phyloP scores from a whole-genome alignment of 2,329 filamentous ascomycete species.

The Trichoderma arundinaceum region DNA sequence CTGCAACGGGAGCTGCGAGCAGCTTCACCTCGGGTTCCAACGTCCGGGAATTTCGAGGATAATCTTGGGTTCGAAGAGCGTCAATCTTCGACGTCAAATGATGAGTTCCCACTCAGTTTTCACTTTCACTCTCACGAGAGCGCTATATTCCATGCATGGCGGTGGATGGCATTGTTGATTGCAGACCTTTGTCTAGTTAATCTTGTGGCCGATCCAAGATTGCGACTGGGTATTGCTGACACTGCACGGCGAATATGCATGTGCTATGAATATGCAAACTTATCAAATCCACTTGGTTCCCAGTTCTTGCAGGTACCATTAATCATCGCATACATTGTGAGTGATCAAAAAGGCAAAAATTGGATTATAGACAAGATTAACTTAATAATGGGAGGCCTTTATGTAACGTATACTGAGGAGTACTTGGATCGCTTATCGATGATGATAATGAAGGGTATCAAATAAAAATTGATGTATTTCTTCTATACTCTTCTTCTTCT shows the following conservation, averaged over 20 bases:
- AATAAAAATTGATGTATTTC: background rate
- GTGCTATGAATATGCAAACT: slow-evolving; percentile 4
- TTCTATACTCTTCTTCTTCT: background rate
- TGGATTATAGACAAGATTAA: background rate
- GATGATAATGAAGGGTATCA: background rate
- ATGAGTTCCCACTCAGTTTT: background rate
- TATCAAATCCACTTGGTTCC: background rate
- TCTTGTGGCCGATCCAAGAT: background rate
- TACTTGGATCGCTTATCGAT: background rate
- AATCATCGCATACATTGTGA: background rate
- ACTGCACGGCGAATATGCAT: background rate
- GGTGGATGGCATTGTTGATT: background rate
- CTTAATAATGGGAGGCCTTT: background rate
- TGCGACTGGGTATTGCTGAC: background rate
- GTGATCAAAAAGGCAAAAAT: background rate
- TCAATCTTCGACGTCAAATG: background rate
- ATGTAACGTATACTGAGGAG: background rate
- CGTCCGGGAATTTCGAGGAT: background rate
- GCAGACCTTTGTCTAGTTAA: background rate
- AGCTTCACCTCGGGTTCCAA: background rate
- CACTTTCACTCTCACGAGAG: background rate
- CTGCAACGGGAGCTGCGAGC: background rate
- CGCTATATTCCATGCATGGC: slow-evolving; percentile 2
- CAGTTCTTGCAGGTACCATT: background rate
- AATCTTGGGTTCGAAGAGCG: background rate